Evolutionary conservation across 1,284 basidiomycete genomes (phyloP).

Genomic region (Nidula niveotomentosa): DNA sequence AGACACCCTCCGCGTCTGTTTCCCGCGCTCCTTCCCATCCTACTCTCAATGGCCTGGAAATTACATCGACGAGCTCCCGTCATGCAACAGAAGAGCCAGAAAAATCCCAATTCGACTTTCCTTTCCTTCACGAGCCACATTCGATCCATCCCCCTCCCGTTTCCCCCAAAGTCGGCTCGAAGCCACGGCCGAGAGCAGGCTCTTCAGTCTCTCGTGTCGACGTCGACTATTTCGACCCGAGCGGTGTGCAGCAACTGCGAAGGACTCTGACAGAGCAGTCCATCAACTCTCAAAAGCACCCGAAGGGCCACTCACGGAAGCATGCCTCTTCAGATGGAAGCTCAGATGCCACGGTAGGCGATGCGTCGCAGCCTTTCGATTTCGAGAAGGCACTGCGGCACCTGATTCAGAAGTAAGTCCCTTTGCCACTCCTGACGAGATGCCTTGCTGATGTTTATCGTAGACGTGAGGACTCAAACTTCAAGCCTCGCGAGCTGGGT

Average conservation of each 20-base stretch:
- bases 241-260: constrained; percentile 30
- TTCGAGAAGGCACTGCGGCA: constrained; percentile 34
- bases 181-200: not conserved
- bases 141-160: not conserved
- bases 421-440: not conserved
- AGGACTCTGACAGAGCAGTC: constrained; percentile 18
- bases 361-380: constrained; percentile 30
- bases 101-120: no score
- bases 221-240: constrained; percentile 36
- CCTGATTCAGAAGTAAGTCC: constrained; percentile 30
- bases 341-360: constrained; percentile 9
- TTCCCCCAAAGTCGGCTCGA: not conserved
- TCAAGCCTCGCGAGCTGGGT: constrained; percentile 45
- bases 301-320: not conserved
- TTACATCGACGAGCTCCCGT: no score
- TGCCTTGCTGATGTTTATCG: not conserved
- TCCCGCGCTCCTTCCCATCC: not conserved
- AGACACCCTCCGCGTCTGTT: not conserved
- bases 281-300: not conserved
- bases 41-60: not conserved
- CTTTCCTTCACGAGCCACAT: no score
- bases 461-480: constrained; percentile 39
- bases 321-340: constrained; percentile 4
- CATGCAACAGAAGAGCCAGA: no score
- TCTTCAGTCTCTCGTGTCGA: not conserved